Evolutionary conservation across 2,329 filamentous ascomycete genomes (phyloP), one percentile per base, ranked within the genome.

Genomic region (Cyclaneusma minus): DNA sequence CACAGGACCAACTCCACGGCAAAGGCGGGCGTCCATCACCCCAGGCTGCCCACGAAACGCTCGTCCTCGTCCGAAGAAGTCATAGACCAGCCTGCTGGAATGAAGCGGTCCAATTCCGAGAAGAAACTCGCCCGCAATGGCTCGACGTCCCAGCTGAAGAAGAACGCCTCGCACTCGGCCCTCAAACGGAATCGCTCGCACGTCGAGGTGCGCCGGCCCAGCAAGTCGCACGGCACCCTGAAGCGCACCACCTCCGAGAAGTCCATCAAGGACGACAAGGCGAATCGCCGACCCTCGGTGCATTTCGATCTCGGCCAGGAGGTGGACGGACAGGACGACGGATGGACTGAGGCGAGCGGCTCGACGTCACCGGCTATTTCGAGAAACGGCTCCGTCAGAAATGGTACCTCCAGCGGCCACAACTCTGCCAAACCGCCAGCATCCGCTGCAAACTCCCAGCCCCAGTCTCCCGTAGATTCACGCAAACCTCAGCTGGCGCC

Each of bases 291-390:
- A 42, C 47, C 49, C 14, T 62, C 65, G 35, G 70, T 75, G 16
- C 69, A 72, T 41, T 76, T 76, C 39, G 68, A 73, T 39, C 56
- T 76, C 28, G 70, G 69, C 27, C 52, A 55, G 3, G 22, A 27
- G 23, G 28, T 22, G 13, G 28, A 31, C 7, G 49, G 53, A 21
- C 47, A 46, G 20, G 61, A 67, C 27, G 67, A 70, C 56, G 69
- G 69, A 52, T 76, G 71, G 71, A 66, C 75, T 21, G 71, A 77
- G 48, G 68, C 69, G 32, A 74, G 68, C 47, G 60, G 58, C 24
- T 71, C 66, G 30, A 69, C 68, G 27, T 73, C 68, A 7, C 69
- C 69, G 4, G 63, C 68, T 34, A 49, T 65, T 23, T 64, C 61
- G 8, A 50, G 61, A 30, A 56, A 40, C 47, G 29, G 58, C 14